A percentile compares a stretch with the other conserved stretches of the same genome.
Evolutionary conservation across 2,329 filamentous ascomycete genomes (phyloP).

Genomic region (Fusarium phyllophilum): DNA sequence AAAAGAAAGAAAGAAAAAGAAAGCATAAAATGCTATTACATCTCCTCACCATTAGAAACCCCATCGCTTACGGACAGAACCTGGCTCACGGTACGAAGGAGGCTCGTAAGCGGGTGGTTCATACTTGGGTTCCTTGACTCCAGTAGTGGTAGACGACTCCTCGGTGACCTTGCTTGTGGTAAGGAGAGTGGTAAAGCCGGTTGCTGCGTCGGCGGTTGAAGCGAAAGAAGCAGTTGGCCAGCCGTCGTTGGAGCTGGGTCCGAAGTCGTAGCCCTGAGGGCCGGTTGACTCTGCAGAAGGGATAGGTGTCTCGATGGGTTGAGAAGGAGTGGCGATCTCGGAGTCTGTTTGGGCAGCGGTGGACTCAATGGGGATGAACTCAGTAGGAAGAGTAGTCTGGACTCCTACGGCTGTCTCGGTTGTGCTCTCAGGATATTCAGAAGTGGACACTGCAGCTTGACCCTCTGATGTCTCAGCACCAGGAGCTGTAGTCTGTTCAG

Average conservation of each 20-base stretch:
- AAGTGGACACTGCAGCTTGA: neutral
- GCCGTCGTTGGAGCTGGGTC: constrained; percentile 1
- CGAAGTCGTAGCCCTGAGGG: constrained; percentile 30
- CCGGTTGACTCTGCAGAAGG: constrained; percentile 1
- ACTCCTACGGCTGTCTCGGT: neutral
- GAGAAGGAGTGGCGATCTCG: neutral
- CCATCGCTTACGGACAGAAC: constrained; percentile 38
- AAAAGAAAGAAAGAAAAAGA: constrained; percentile 12
- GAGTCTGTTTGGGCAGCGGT: neutral
- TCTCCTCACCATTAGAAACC: constrained; percentile 14
- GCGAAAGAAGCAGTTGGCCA: constrained; percentile 22
- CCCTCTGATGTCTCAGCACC: neutral
- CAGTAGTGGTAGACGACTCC: neutral
- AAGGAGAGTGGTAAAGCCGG: constrained; percentile 37
- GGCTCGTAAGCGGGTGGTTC: constrained; percentile 41
- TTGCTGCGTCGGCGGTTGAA: constrained; percentile 20
- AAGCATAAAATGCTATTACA: neutral
- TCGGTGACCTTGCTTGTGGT: constrained; percentile 35
- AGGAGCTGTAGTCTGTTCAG: neutral
- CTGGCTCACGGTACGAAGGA: constrained; percentile 33
- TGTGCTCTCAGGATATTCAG: neutral
- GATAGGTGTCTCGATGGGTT: neutral
- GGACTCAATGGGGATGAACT: constrained; percentile 3
- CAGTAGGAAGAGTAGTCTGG: neutral
- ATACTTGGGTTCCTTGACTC: constrained; percentile 24